These are phyloP conservation scores for Aspergillus brunneoviolaceus DNA, from an alignment of 2,329 filamentous ascomycete genomes.

Conservation along the genomic window DNA sequence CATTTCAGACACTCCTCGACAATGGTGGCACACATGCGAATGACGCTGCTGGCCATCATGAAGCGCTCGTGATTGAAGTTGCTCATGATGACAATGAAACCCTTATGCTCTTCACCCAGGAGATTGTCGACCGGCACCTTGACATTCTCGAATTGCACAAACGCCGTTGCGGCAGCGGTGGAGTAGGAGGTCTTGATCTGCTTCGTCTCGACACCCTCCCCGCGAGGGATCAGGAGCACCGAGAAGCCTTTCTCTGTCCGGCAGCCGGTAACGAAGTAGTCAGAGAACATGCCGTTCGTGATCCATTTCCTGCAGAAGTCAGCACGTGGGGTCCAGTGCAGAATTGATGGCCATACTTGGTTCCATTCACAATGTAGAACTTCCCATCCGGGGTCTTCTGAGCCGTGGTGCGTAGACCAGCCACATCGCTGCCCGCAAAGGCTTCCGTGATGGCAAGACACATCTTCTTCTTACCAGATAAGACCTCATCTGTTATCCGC, in stretches of 20 bases:
- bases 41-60: conserved; percentile 68
- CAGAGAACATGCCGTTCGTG: conserved; percentile 74
- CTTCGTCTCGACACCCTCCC: conserved; percentile 65
- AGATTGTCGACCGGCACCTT: conserved; percentile 79
- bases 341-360: conserved; percentile 29
- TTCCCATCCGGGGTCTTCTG: conserved; percentile 73
- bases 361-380: conserved; percentile 60
- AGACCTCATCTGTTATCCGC: conserved; percentile 67
- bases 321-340: neutral
- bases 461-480: conserved; percentile 82
- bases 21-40: conserved; percentile 65
- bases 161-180: conserved; percentile 73
- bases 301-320: conserved; percentile 74
- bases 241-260: conserved; percentile 76
- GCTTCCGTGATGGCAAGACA: conserved; percentile 86
- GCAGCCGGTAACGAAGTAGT: conserved; percentile 82
- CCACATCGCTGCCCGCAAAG: conserved; percentile 81
- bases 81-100: conserved; percentile 77
- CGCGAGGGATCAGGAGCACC: conserved; percentile 72
- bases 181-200: conserved; percentile 71
- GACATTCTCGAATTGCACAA: conserved; percentile 80
- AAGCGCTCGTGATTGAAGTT: conserved; percentile 90
- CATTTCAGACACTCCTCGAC: conserved; percentile 86
- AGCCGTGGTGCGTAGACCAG: conserved; percentile 74
- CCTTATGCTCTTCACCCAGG: conserved; percentile 79